These are phyloP conservation scores for Candida gigantensis DNA, from an alignment of 1,139 yeast species.

Conservation along the genomic window DNA sequence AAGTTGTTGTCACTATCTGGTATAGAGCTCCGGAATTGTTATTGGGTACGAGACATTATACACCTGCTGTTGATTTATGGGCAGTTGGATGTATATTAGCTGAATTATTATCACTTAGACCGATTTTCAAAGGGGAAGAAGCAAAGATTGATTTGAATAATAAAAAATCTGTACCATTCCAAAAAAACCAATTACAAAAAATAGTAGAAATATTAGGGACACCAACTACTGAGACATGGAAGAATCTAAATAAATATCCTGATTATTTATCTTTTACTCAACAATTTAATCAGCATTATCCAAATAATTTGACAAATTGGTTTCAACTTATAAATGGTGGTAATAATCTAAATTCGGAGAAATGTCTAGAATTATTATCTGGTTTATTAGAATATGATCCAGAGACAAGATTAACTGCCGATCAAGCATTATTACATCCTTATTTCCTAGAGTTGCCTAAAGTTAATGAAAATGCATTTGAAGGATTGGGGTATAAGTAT, in stretches of 20 bases:
- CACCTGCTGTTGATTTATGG: conserved; percentile 96
- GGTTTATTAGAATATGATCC: conserved; percentile 83
- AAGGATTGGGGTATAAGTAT: conserved; percentile 60
- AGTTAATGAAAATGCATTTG: conserved; percentile 71
- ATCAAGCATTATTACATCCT: conserved; percentile 69
- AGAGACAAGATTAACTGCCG: conserved; percentile 67
- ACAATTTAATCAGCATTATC: conserved; percentile 58
- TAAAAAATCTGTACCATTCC: conserved; percentile 90
- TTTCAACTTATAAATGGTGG: conserved; percentile 77
- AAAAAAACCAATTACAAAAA: conserved; percentile 85
- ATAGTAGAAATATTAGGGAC: conserved; percentile 90
- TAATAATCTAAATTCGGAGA: conserved; percentile 42
- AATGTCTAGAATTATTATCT: conserved; percentile 63
- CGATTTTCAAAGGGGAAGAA: conserved; percentile 96
- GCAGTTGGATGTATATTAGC: conserved; percentile 97
- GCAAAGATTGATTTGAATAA: conserved; percentile 82
- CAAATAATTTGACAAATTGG: conserved; percentile 78
- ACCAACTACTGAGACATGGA: conserved; percentile 78
- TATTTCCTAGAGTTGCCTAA: conserved; percentile 72
- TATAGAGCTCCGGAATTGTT: conserved; percentile 93
- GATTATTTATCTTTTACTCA: conserved; percentile 68
- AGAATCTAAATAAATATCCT: conserved; percentile 75
- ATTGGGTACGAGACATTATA: conserved; percentile 88
- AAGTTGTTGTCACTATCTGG: conserved; percentile 98
- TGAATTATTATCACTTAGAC: conserved; percentile 82